Base-by-base conservation (phyloP, 495 filamentous ascomycete genomes). In the Penicillium riverlandense region DNA sequence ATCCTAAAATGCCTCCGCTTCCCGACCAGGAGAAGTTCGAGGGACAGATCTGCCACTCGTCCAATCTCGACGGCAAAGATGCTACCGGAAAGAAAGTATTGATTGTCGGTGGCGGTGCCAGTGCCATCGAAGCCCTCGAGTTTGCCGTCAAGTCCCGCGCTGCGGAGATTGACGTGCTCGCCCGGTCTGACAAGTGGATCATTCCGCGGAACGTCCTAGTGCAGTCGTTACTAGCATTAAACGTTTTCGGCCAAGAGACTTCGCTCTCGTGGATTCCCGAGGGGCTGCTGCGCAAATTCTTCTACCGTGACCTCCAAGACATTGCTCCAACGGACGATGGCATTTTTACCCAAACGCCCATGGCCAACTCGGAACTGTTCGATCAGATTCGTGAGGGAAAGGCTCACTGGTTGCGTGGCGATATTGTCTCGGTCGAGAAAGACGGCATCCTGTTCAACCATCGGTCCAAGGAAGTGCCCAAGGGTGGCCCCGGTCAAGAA, bases 131-230 rank as follows among this genome's bases (percentile, higher is more conserved):
- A 63, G 87, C 85, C 1, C 66, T 92, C 22, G 87, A 95, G 49
- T 92, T 88, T 50, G 86, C 84, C 7, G 76, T 83, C 13, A 63
- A 78, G 37, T 76, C 79, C 34, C 74, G 77, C 2, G 87, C 86
- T 0, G 65, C 64, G 7, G 79, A 83, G 49, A 82, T 85, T 1
- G 80, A 83, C 48, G 79, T 95, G 12, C 73, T 92, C 6, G 80
- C 86, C 1, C 76, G 88, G 11, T 83, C 78, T 16, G 88, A 92
- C 55, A 92, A 92, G 67, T 92, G 88, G 88, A 83, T 92, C 41
- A 90, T 92, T 43, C 88, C 87, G 3, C 79, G 88, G 11, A 89
- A 90, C 50, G 67, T 84, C 3, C 33, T 91, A 11, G 70, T 90
- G 29, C 84, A 92, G 57, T 72, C 80, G 7, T 69, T 92, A 14